Evolutionary conservation across 2,329 filamentous ascomycete genomes (phyloP).

Genomic region (Pestalotiopsis sp.): DNA sequence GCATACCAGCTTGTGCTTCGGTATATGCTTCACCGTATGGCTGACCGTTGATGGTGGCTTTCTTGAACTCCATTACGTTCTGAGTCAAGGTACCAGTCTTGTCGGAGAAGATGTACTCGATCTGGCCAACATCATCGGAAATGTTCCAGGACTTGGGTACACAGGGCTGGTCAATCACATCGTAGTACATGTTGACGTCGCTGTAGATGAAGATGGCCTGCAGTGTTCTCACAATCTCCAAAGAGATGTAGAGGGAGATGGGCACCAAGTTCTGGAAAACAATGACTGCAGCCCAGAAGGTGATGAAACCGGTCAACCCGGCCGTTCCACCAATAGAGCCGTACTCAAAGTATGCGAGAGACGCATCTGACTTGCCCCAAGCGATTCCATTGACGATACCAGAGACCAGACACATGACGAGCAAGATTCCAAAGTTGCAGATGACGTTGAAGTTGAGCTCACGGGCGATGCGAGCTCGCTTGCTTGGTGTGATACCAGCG

Average conservation of each 20-base stretch:
- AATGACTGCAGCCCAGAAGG: slow-evolving; percentile 94
- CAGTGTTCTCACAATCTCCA: slow-evolving; percentile 91
- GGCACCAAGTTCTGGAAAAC: slow-evolving; percentile 98
- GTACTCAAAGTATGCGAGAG: slow-evolving; percentile 81
- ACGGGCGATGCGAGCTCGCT: slow-evolving; percentile 86
- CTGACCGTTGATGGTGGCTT: slow-evolving; percentile 93
- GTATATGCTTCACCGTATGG: slow-evolving; percentile 98
- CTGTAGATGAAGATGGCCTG: slow-evolving; percentile 98
- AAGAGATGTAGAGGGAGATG: slow-evolving; percentile 94
- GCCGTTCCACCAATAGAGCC: slow-evolving; percentile 78
- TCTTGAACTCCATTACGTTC: slow-evolving; percentile 99
- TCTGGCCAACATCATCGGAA: slow-evolving; percentile 95
- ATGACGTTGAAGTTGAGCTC: slow-evolving; percentile 97
- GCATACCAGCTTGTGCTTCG: slow-evolving; percentile 95
- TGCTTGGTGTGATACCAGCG: slow-evolving; percentile 90
- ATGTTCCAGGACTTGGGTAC: slow-evolving; percentile 99
- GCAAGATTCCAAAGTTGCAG: slow-evolving; percentile 91
- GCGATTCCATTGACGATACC: slow-evolving; percentile 83
- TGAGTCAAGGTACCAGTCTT: slow-evolving; percentile 90
- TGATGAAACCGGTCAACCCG: slow-evolving; percentile 86
- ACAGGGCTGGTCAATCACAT: slow-evolving; percentile 89
- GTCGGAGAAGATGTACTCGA: slow-evolving; percentile 98
- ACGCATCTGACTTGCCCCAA: slow-evolving; percentile 76
- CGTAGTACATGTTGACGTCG: slow-evolving; percentile 97
- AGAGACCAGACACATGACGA: slow-evolving; percentile 85